Base-by-base conservation (phyloP, 441 rosid genomes). In the Brassica balearica region DNA sequence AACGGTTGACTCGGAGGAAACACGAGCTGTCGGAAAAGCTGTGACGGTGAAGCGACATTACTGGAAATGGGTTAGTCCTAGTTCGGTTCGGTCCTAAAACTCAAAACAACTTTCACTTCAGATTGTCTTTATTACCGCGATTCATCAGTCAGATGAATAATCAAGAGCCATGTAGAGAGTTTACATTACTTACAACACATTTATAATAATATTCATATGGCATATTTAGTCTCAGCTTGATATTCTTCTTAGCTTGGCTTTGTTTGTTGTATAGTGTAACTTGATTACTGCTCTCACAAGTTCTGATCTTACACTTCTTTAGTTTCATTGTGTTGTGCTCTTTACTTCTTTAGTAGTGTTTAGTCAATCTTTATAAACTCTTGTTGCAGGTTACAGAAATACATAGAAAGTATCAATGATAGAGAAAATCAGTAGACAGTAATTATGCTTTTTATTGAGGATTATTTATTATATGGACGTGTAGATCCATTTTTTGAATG, bases 51-150 rank as follows among this genome's bases (percentile, higher is more conserved):
- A 78, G 80, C 85, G 83, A 80, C 99, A 95, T 85, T 82, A 85
- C 74, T 95, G 97, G 99, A 85, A 88, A 75, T 93, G 98, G 99
- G 96, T 93, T 85, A 81, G 86, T 81, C 73, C 86, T 17, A 86
- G 81, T 86, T 88, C 82, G 8, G 68, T 87, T 80, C 69, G 71
- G 62, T 68, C 87, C 59, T 89, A 82, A 87, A 64, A 68, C 7
- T n/a, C 25, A 9, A 6, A 11, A 43, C 8, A 41, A 1, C 5
- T 62, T 63, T 51, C 70, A 22, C 56, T 48, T 87, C 38, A 82
- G 9, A 67, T 87, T 81, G 65, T 73, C 86, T 61, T 89, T 32
- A 19, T 63, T 5, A 7, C 55, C 9, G 38, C 61, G 36, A 56
- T 48, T 43, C 11, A 8, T 36, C 43, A 36, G 43, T 36, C 11